Evolutionary conservation across 106 monocot species (phyloP).

Genomic region (Dactylorhiza incarnata): DNA sequence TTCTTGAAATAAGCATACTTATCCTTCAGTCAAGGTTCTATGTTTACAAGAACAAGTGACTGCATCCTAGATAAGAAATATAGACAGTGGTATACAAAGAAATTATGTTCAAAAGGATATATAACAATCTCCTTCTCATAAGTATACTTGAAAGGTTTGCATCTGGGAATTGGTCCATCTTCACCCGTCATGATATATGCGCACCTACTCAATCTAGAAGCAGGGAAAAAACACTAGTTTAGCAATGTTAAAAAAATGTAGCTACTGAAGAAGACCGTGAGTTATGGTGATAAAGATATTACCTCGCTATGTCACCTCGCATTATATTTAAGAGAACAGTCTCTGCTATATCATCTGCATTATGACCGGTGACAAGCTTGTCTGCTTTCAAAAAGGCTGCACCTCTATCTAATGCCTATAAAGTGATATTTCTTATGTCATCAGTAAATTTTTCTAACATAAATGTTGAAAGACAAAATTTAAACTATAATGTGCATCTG

Average conservation of each 20-base stretch:
- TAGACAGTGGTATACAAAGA: not conserved
- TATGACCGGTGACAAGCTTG: conserved; percentile 96
- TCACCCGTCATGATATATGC: conserved; percentile 95
- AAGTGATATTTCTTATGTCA: not conserved
- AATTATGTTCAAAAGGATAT: conserved; percentile 61
- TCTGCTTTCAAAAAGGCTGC: conserved; percentile 84
- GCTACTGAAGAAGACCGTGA: not conserved
- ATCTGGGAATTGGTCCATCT: conserved; percentile 99
- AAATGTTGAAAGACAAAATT: not conserved
- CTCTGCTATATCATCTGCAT: conserved; percentile 99
- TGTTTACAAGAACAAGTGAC: not conserved
- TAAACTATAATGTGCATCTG: not conserved
- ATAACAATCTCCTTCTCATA: conserved; percentile 99
- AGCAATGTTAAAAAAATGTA: not conserved
- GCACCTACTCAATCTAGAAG: conserved; percentile 84
- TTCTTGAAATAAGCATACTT: conserved; percentile 99
- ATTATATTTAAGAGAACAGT: conserved; percentile 91
- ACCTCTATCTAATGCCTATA: conserved; percentile 90
- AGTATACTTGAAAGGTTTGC: conserved; percentile 99
- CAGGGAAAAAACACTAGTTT: not conserved
- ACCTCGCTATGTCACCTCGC: conserved; percentile 98
- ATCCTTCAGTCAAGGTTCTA: conserved; percentile 41
- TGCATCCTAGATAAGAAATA: conserved; percentile 3
- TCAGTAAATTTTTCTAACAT: not conserved
- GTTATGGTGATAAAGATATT: not conserved